Percentiles rank a stretch among this genome's conserved stretches.
phyloP scores from a whole-genome alignment of 495 filamentous ascomycete species.

The Oidiodendron maius region DNA sequence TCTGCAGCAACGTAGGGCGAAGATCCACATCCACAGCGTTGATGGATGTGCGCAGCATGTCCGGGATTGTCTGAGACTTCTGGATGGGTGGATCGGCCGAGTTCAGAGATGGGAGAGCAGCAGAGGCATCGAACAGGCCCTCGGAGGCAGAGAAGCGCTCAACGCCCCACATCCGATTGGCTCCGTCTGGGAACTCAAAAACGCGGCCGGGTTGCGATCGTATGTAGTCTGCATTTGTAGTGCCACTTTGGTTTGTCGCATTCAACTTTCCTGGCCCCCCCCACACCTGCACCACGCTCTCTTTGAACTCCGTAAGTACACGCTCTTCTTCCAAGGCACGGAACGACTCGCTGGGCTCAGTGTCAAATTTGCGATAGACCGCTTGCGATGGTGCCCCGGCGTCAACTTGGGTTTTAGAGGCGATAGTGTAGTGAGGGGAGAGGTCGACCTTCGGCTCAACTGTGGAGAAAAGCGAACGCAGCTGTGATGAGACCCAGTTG shows the following conservation, averaged over 20 bases:
- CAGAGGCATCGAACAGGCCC: slow-evolving; percentile 80
- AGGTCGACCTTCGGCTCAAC: slow-evolving; percentile 73
- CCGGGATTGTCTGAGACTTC: slow-evolving; percentile 68
- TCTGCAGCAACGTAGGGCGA: slow-evolving; percentile 71
- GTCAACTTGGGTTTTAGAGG: slow-evolving; percentile 82
- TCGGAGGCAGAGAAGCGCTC: slow-evolving; percentile 83
- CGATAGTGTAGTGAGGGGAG: slow-evolving; percentile 80
- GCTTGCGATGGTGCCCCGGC: slow-evolving; percentile 75
- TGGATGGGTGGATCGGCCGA: slow-evolving; percentile 30
- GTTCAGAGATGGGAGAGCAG: slow-evolving; percentile 42
- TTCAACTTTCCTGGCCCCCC: slow-evolving; percentile 63
- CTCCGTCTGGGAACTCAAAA: slow-evolving; percentile 94
- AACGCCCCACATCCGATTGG: slow-evolving; percentile 85
- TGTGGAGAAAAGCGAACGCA: slow-evolving; percentile 71
- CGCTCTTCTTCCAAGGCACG: slow-evolving; percentile 84
- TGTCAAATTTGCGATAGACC: slow-evolving; percentile 58
- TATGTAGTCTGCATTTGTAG: slow-evolving; percentile 64
- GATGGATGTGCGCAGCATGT: slow-evolving; percentile 71
- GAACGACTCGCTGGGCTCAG: slow-evolving; percentile 65
- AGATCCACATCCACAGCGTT: slow-evolving; percentile 81
- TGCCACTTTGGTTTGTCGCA: slow-evolving; percentile 44
- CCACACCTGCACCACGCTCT: slow-evolving; percentile 93
- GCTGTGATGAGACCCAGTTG: slow-evolving; percentile 81
- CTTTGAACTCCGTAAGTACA: slow-evolving; percentile 91
- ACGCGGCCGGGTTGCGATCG: slow-evolving; percentile 63